Evolutionary conservation across 495 filamentous ascomycete genomes (phyloP).

Genomic region (Penicillium malachiteum): DNA sequence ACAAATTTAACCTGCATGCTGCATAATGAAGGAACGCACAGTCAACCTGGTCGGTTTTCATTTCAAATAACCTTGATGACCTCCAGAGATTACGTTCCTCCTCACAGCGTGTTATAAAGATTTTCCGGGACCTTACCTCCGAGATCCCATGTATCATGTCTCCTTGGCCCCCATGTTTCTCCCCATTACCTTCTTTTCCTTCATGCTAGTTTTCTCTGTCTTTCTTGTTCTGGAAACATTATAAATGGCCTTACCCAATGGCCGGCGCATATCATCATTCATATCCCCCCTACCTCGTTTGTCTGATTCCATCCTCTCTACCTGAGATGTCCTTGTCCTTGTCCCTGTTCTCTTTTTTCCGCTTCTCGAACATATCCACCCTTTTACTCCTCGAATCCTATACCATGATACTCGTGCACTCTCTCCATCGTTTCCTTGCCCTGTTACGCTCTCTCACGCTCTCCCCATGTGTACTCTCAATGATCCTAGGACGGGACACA

Average conservation of each 20-base stretch:
- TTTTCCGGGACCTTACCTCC: conserved; percentile 21
- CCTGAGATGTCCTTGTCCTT: background rate
- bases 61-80: background rate
- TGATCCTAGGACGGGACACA: conserved; percentile 23
- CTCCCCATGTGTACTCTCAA: conserved; percentile 19
- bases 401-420: conserved; percentile 20
- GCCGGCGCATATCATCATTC: conserved; percentile 29
- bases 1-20: conserved; percentile 24
- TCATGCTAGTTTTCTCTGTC: conserved; percentile 3
- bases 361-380: conserved; percentile 21
- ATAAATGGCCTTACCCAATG: conserved; percentile 25
- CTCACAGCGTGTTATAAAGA: conserved; percentile 16
- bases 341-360: background rate
- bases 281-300: conserved; percentile 12
- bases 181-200: conserved; percentile 12
- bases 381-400: conserved; percentile 1
- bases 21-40: conserved; percentile 20
- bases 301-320: background rate
- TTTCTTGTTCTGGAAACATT: conserved; percentile 22
- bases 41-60: conserved; percentile 2
- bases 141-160: conserved; percentile 32
- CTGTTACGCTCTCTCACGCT: conserved; percentile 14
- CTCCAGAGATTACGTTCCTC: conserved; percentile 5
- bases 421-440: conserved; percentile 15
- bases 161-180: conserved; percentile 29